Conservation (phyloP, 495 filamentous ascomycete genomes). For the Lasiosphaeria miniovina region DNA sequence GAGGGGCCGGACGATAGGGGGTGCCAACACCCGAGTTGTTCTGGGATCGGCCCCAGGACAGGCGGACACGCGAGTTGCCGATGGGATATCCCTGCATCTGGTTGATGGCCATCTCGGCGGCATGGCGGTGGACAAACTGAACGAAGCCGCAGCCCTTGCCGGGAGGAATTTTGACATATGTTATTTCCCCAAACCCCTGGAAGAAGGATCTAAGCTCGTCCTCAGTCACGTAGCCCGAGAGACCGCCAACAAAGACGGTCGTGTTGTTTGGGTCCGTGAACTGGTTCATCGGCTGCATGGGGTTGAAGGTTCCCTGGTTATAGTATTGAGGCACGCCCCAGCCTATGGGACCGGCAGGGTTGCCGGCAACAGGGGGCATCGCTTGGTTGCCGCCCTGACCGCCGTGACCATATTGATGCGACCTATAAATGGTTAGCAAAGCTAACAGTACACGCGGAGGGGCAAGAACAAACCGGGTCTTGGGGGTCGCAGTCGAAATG, state of each 20-base stretch:
- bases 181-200: slow-evolving; percentile 99
- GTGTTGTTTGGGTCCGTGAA: slow-evolving; percentile 99
- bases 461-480: slow-evolving; percentile 55
- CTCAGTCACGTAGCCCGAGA: slow-evolving; percentile 98
- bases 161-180: slow-evolving; percentile 99
- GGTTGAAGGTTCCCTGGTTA: slow-evolving; percentile 39
- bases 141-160: slow-evolving; percentile 99
- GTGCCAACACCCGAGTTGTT: slow-evolving; percentile 99
- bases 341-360: slow-evolving; percentile 34
- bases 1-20: slow-evolving; percentile 92
- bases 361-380: slow-evolving; percentile 36
- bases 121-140: slow-evolving; percentile 98
- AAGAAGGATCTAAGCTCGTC: slow-evolving; percentile 99
- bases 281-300: slow-evolving; percentile 93
- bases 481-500: slow-evolving; percentile 95
- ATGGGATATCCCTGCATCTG: slow-evolving; percentile 99
- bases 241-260: slow-evolving; percentile 95
- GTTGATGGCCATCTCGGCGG: slow-evolving; percentile 99
- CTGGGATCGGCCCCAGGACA: slow-evolving; percentile 96
- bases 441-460: neutral
- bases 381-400: slow-evolving; percentile 33
- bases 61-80: slow-evolving; percentile 94
- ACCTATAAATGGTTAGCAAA: slow-evolving; percentile 23
- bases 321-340: slow-evolving; percentile 38
- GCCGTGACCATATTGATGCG: slow-evolving; percentile 39